Percentiles rank a stretch among this genome's conserved stretches.
Evolutionary conservation across 1,284 basidiomycete species (phyloP).

Genomic region (Albatrellus sp.): DNA sequence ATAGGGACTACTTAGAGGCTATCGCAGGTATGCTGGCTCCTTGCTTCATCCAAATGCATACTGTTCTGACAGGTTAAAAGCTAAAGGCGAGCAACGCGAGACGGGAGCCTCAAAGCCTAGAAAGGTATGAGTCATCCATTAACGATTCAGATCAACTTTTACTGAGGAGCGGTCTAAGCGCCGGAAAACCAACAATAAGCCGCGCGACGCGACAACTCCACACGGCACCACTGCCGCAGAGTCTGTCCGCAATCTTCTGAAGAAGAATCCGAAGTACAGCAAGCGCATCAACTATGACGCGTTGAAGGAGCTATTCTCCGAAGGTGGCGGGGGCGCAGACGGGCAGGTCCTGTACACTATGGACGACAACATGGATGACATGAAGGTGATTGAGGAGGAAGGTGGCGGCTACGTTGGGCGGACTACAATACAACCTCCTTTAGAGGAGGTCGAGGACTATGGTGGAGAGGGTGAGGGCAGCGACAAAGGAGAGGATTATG

Average conservation of each 20-base stretch:
- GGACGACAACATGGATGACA: constrained; percentile 38
- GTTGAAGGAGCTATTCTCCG: constrained; percentile 56
- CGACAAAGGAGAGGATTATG: constrained; percentile 25
- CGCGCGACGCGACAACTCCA: constrained; percentile 62
- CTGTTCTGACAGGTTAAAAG: constrained; percentile 33
- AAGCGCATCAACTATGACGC: constrained; percentile 86
- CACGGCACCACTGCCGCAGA: constrained; percentile 69
- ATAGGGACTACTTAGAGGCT: constrained; percentile 87
- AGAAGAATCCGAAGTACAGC: constrained; percentile 75
- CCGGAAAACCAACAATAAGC: constrained; percentile 55
- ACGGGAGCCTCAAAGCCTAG: constrained; percentile 42
- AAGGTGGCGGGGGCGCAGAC: constrained; percentile 25
- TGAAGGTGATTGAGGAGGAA: constrained; percentile 34
- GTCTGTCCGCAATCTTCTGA: constrained; percentile 67
- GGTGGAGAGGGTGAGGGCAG: constrained; percentile 16
- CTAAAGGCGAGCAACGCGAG: constrained; percentile 52
- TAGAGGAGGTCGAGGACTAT: constrained; percentile 14
- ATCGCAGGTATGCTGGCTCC: constrained; percentile 59
- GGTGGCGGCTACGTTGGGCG: constrained; percentile 25
- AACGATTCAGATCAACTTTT: not conserved
- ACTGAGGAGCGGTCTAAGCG: constrained; percentile 26
- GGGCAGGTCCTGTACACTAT: constrained; percentile 20
- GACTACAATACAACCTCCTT: constrained; percentile 14
- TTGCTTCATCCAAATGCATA: constrained; percentile 14
- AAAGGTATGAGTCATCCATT: constrained; percentile 44